phyloP scores from a whole-genome alignment of 2,329 filamentous ascomycete species.

The Pestalotiopsis sp. region DNA sequence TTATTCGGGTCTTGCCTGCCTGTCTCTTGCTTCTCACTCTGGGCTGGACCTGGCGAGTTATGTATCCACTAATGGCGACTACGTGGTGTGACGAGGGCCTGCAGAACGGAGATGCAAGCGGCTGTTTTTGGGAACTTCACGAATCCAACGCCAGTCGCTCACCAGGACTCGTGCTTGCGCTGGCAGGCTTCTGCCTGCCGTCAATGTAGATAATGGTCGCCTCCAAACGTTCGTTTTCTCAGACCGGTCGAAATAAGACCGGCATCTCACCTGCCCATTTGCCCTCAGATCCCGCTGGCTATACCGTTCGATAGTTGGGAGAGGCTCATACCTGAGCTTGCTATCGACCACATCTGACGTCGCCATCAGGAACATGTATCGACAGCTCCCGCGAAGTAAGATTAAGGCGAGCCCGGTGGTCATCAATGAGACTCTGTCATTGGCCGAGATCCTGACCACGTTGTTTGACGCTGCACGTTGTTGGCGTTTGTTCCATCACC shows the following conservation, averaged over 20 bases:
- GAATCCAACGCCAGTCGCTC: neutral
- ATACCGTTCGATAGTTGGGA: neutral
- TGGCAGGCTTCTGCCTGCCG: slow-evolving; percentile 3
- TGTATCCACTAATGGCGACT: slow-evolving; percentile 12
- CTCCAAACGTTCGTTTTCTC: neutral
- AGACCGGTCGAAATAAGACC: neutral
- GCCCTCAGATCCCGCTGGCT: slow-evolving; percentile 4
- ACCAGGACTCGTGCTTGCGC: neutral
- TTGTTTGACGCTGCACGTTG: neutral
- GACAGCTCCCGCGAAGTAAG: neutral
- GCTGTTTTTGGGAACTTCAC: slow-evolving; percentile 11
- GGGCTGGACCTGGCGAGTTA: slow-evolving; percentile 6
- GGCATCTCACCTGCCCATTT: neutral
- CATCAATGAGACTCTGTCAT: neutral
- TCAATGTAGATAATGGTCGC: neutral
- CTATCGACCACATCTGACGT: neutral
- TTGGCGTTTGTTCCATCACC: neutral
- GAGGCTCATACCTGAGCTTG: neutral
- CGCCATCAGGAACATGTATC: slow-evolving; percentile 10
- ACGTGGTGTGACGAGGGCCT: slow-evolving; percentile 16
- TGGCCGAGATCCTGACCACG: neutral
- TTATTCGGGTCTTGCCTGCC: slow-evolving; percentile 8
- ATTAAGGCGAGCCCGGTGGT: slow-evolving; percentile 9
- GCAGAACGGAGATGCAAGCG: slow-evolving; percentile 10
- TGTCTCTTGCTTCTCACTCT: neutral